These are phyloP conservation scores for Geotrichum aggregatum DNA, from an alignment of 1,139 yeast species.

Conservation along the genomic window DNA sequence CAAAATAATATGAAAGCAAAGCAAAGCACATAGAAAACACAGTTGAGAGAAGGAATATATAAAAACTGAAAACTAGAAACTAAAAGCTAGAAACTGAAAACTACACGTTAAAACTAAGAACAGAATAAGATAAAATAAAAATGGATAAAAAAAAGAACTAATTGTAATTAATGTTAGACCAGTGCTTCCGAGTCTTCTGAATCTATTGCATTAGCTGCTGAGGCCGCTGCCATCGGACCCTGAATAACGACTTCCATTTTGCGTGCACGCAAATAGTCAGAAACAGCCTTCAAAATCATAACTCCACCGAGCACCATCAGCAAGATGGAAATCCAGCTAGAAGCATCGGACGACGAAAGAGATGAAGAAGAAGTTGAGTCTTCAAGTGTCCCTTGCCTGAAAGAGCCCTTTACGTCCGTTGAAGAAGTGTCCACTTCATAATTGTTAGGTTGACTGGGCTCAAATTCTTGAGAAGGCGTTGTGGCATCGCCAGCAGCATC, in stretches of 20 bases:
- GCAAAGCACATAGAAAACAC: neutral
- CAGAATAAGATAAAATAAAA: too few species aligned
- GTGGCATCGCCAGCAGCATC: conserved; percentile 37
- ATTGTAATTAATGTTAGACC: neutral
- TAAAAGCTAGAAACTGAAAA: too few species aligned
- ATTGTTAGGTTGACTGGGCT: conserved; percentile 40
- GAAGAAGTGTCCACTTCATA: conserved; percentile 34
- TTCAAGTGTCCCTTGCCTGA: conserved; percentile 28
- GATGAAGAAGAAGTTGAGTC: conserved; percentile 25
- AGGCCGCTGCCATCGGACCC: conserved; percentile 4
- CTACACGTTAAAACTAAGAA: too few species aligned
- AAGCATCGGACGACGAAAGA: conserved; percentile 4
- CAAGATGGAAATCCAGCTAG: conserved; percentile 46
- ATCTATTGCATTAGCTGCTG: neutral
- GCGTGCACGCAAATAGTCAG: conserved; percentile 72
- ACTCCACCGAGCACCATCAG: conserved; percentile 66
- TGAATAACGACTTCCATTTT: conserved; percentile 62
- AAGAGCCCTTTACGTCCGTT: conserved; percentile 35
- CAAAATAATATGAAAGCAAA: neutral
- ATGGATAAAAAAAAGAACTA: too few species aligned
- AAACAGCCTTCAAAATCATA: conserved; percentile 59
- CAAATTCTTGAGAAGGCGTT: conserved; percentile 42
- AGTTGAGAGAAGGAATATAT: neutral
- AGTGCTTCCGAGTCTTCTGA: neutral
- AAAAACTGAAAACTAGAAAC: neutral